These are phyloP conservation scores for Neoscytalidium dimidiatum DNA, from an alignment of 2,329 filamentous ascomycete species.

Conservation along the genomic window DNA sequence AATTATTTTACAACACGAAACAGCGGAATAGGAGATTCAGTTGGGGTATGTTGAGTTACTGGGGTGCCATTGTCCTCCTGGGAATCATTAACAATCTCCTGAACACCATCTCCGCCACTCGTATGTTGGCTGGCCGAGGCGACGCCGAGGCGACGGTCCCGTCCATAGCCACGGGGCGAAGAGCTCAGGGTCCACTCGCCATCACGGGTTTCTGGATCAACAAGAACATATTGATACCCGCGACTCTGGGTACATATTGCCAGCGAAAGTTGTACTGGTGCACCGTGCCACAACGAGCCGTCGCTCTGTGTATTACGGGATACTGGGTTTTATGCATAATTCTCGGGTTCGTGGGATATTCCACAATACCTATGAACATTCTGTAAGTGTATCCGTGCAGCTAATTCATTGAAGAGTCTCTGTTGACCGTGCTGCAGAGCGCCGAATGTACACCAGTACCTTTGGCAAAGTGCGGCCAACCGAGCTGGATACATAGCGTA, in stretches of 20 bases:
- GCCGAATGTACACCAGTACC: conserved; percentile 38
- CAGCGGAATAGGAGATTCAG: not conserved
- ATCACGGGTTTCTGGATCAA: conserved; percentile 34
- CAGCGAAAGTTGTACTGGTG: conserved; percentile 45
- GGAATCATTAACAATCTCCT: conserved; percentile 37
- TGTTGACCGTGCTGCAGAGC: conserved; percentile 21
- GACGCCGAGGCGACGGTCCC: conserved; percentile 20
- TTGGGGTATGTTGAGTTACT: conserved; percentile 33
- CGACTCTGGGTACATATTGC: conserved; percentile 44
- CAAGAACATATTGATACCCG: conserved; percentile 45
- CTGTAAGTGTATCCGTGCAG: conserved; percentile 39
- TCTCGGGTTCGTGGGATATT: conserved; percentile 48
- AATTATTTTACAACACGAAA: not conserved
- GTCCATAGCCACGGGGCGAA: not conserved
- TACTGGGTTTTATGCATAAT: conserved; percentile 50
- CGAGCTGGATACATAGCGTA: conserved; percentile 66
- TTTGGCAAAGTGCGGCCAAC: conserved; percentile 61
- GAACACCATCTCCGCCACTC: conserved; percentile 23
- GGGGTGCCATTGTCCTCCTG: conserved; percentile 38
- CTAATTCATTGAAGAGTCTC: not conserved
- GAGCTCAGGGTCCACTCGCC: not conserved
- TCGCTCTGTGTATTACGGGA: conserved; percentile 45
- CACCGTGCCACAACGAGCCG: conserved; percentile 51
- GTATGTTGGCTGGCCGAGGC: not conserved
- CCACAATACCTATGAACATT: conserved; percentile 48